Conservation (phyloP, 331 rosid genomes). For the Cydonia oblonga region DNA sequence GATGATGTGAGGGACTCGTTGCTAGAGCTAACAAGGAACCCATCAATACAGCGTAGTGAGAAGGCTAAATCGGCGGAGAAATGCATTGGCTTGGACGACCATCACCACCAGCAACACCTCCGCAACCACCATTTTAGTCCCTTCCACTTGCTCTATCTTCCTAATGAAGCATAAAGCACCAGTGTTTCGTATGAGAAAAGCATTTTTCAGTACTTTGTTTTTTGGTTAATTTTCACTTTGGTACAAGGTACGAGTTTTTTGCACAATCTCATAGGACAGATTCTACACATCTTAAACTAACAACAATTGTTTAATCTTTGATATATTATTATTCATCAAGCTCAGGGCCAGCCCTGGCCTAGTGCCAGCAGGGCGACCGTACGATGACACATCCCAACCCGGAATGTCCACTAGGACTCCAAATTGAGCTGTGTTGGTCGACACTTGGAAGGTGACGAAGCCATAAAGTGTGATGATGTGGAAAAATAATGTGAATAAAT, state of each 20-base stretch:
- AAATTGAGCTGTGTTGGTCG: no score
- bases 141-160: slow-evolving; percentile 22
- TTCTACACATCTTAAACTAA: not conserved
- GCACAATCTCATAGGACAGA: not conserved
- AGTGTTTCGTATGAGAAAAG: not conserved
- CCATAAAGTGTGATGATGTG: no score
- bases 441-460: no score
- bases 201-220: not conserved
- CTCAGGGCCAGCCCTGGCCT: no score
- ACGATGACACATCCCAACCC: no score
- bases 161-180: not conserved
- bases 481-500: no score
- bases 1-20: slow-evolving; percentile 67
- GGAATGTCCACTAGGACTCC: no score
- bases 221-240: not conserved
- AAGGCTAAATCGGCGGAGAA: slow-evolving; percentile 32
- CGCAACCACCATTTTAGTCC: slow-evolving; percentile 15
- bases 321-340: not conserved
- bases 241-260: not conserved
- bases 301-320: not conserved
- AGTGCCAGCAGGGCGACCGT: no score
- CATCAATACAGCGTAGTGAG: slow-evolving; percentile 35
- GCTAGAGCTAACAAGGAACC: slow-evolving; percentile 56
- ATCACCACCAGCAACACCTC: slow-evolving; percentile 22
- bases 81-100: slow-evolving; percentile 27